Base-by-base conservation (phyloP, 345 rosid genomes). In the Citrus reticulata region DNA sequence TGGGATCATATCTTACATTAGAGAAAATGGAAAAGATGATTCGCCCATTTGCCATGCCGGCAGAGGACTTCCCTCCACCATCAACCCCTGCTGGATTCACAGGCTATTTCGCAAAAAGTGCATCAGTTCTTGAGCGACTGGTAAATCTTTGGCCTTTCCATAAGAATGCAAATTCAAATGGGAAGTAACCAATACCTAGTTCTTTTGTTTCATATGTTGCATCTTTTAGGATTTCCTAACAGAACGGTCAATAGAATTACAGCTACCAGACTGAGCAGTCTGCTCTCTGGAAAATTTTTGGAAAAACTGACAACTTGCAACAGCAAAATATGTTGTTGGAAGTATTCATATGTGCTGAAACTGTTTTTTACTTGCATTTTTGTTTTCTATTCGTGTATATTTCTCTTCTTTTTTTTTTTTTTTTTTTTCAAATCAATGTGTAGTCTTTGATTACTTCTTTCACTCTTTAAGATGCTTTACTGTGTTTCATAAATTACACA, bases 21-120 rank as follows among this genome's bases (percentile, higher is more conserved):
- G 98, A 92, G 84, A 91, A 90, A 87, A 89, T 94, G 96, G 98
- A 97, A 88, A 93, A 79, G 86, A 92, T 97, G 98, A 78, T 97
- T 74, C 93, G 94, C 64, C 92, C 93, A 2, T 97, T 97, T 72
- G 99, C 98, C 7, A 94, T 97, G 98, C 99, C 98, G 0, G 93
- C 98, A 1, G 99, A 97, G 68, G 99, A 97, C 79, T 97, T 97
- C 70, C 99, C 99, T 69, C 99, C 99, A 14, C 87, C 98, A 4
- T 75, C 92, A n/a, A 81, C 77, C 16, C 98, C 98, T 1, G 98
- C 90, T 9, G 98, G 99, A 25, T 97, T 97, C 93, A 86, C 99
- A 0, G 99, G 98, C 68, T 93, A 94, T 85, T 97, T 97, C 77
- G 83, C 97, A 1, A 97, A 92, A 89, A 97, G 98, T 79, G 99